Evolutionary conservation across 2,329 filamentous ascomycete genomes (phyloP).

Genomic region (Hymenotorrendiella dingleyae): DNA sequence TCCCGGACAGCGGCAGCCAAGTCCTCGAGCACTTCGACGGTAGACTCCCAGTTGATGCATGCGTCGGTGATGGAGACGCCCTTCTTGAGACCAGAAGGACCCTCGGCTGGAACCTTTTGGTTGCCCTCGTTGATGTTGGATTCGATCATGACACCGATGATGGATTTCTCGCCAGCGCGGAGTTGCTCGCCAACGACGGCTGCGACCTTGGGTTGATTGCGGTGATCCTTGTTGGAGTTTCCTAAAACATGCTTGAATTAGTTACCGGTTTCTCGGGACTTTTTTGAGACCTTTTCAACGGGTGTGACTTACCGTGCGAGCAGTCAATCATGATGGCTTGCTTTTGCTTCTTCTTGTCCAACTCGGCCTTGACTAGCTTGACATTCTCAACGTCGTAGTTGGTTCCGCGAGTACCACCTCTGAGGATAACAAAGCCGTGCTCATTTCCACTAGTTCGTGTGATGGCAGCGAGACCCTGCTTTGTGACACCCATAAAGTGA

Average conservation of each 20-base stretch:
- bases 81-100: constrained; percentile 71
- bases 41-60: constrained; percentile 90
- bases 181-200: constrained; percentile 78
- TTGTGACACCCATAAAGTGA: constrained; percentile 98
- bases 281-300: background rate
- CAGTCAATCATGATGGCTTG: constrained; percentile 97
- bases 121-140: constrained; percentile 91
- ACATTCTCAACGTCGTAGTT: constrained; percentile 90
- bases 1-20: constrained; percentile 77
- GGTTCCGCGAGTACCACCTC: constrained; percentile 84
- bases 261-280: background rate
- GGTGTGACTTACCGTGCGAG: constrained; percentile 67
- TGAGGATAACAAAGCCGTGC: constrained; percentile 94
- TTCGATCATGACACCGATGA: constrained; percentile 98
- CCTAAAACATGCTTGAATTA: constrained; percentile 42
- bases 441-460: constrained; percentile 90
- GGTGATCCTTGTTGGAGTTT: constrained; percentile 96
- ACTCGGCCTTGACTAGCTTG: constrained; percentile 67
- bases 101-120: constrained; percentile 83
- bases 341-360: constrained; percentile 77
- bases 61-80: constrained; percentile 94
- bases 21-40: constrained; percentile 74
- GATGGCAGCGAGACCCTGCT: constrained; percentile 92
- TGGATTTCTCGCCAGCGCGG: constrained; percentile 76
- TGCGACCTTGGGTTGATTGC: constrained; percentile 93